Evolutionary conservation across 352 stramenopile species (phyloP).

Genomic region (Pythium dissimile): DNA sequence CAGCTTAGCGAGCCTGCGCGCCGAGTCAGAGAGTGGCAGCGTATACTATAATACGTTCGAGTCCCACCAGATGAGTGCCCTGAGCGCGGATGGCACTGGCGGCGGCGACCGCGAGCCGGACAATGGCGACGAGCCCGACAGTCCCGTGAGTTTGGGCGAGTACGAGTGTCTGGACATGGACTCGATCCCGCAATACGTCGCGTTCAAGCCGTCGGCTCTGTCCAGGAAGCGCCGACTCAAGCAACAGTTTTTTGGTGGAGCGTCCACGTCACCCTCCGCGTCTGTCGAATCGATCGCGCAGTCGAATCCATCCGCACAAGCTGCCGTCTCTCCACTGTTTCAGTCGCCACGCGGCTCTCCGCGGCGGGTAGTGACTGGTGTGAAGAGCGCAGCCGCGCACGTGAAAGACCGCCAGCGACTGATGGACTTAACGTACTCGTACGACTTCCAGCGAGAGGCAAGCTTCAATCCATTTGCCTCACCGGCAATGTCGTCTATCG

Average conservation of each 20-base stretch:
- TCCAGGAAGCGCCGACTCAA: slow-evolving; percentile 17
- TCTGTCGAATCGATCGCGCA: slow-evolving; percentile 8
- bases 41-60: slow-evolving; percentile 28
- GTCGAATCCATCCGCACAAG: background rate
- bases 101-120: slow-evolving; percentile 13
- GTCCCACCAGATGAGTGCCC: slow-evolving; percentile 13
- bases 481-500: background rate
- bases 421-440: slow-evolving; percentile 66
- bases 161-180: slow-evolving; percentile 75
- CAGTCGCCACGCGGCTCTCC: slow-evolving; percentile 5
- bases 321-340: background rate
- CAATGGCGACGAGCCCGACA: slow-evolving; percentile 28
- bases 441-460: slow-evolving; percentile 57
- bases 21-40: slow-evolving; percentile 20
- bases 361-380: slow-evolving; percentile 14
- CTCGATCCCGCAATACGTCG: slow-evolving; percentile 70
- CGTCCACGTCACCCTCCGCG: slow-evolving; percentile 1
- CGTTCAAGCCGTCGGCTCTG: slow-evolving; percentile 50
- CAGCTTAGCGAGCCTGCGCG: slow-evolving; percentile 27
- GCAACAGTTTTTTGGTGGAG: slow-evolving; percentile 22
- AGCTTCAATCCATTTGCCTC: slow-evolving; percentile 55
- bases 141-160: slow-evolving; percentile 51
- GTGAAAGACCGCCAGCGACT: slow-evolving; percentile 28
- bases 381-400: slow-evolving; percentile 9
- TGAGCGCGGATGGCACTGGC: slow-evolving; percentile 1